phyloP scores from a whole-genome alignment of 2,329 filamentous ascomycete genomes.

The Colletotrichum simmondsii region DNA sequence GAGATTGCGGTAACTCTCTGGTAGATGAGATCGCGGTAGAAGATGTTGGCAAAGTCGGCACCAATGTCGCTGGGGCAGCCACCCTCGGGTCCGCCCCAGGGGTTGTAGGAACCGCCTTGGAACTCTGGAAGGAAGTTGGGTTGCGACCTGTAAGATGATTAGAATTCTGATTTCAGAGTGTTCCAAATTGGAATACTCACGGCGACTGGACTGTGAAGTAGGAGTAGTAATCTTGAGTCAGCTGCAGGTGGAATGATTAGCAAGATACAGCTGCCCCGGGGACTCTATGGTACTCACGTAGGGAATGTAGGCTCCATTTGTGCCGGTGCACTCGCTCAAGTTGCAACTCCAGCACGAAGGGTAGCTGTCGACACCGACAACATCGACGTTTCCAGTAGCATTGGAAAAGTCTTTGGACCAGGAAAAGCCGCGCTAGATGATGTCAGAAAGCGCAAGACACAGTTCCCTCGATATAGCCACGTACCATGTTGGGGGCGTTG shows the following conservation, averaged over 20 bases:
- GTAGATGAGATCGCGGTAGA: conserved; percentile 71
- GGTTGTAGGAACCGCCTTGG: conserved; percentile 69
- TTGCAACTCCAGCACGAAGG: conserved; percentile 73
- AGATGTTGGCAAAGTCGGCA: conserved; percentile 70
- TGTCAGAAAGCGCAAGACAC: neutral
- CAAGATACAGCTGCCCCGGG: too few relatives aligned
- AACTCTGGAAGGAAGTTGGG: conserved; percentile 69
- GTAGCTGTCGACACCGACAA: conserved; percentile 63
- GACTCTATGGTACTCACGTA: conserved; percentile 50
- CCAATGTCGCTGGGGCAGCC: conserved; percentile 65
- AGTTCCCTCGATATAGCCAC: neutral
- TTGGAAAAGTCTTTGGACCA: conserved; percentile 71
- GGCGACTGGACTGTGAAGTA: conserved; percentile 46
- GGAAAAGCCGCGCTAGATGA: conserved; percentile 50
- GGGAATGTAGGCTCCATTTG: conserved; percentile 68
- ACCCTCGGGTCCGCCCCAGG: conserved; percentile 69
- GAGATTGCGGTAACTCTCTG: conserved; percentile 69
- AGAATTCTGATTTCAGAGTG: neutral
- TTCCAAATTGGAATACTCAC: conserved; percentile 28
- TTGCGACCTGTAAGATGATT: conserved; percentile 45
- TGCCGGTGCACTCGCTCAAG: conserved; percentile 67
- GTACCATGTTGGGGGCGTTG: conserved; percentile 69
- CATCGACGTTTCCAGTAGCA: conserved; percentile 66
- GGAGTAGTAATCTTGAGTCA: conserved; percentile 31
- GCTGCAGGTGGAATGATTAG: neutral